Base-by-base conservation (phyloP, 768 basidiomycete species). In the Kwoniella sp. region DNA sequence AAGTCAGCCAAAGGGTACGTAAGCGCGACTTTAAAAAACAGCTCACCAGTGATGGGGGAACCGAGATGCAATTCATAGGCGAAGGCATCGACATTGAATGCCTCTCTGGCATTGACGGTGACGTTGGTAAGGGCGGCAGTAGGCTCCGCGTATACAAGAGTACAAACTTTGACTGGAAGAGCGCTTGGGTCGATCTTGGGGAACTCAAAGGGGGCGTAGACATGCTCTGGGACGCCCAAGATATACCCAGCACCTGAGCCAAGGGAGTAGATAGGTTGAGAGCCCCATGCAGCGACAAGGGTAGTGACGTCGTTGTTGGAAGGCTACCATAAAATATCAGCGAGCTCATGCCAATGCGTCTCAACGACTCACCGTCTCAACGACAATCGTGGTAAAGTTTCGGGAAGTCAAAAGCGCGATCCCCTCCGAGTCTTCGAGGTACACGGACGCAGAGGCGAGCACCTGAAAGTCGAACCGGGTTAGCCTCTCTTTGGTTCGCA, bases 201-300 rank as follows among this genome's bases (percentile, higher is more conserved):
- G 40, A 44, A 44, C 3, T 44, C 10, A 15, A 44, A 44, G 10
- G 40, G 40, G 4, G 40, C 40, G 17, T 44, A 44, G 17, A 44
- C 17, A 15, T 44, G 40, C 44, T 47, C 51, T 2, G 61, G 61
- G 2, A 63, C 21, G 26, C 61, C 54, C 19, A 63, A 54, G 29
- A 63, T 56, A 47, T 63, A 63, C 1, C 54, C 54, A 8, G 61
- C 53, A 21, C 40, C 49, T 33, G 27, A 22, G 37, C 61, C 61
- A 24, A 63, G 47, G 26, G 50, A 49, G 54, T 56, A 63, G 27
- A 56, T 55, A 24, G 61, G 61, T 44, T 63, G 61, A 37, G 50
- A 29, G n/a, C 61, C 61, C 54, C 53, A 63, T 27, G 54, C 61
- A 15, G 61, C 61, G 13, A 63, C 26, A 2, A 63, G 27, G n/a